A percentile compares a stretch with the other conserved stretches of the same genome.
Conservation (phyloP, 2,329 filamentous ascomycete species). For the Aspergillus tamarii region DNA sequence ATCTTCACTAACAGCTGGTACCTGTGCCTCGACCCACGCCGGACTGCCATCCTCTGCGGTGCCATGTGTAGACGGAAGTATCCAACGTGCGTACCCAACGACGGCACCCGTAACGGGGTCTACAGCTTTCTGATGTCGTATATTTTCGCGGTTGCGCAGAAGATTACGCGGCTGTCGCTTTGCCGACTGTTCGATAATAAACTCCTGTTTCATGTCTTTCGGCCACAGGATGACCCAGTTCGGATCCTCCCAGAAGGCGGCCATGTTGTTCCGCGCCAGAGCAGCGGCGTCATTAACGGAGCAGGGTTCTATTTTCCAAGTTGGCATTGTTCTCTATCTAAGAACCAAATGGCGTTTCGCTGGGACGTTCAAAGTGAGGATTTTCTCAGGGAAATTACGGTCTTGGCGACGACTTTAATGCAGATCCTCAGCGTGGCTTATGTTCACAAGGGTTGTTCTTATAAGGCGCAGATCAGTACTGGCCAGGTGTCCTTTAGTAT, state of each 20-base stretch:
- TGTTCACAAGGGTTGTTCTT: background rate
- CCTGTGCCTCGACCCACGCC: background rate
- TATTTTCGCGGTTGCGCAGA: background rate
- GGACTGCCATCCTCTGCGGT: background rate
- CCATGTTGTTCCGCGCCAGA: background rate
- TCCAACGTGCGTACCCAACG: background rate
- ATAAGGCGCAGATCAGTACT: background rate
- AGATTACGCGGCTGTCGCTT: slow-evolving; percentile 1
- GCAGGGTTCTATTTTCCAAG: background rate
- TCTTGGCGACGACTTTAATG: background rate
- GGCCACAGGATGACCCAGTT: background rate
- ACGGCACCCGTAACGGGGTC: background rate
- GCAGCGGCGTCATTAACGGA: background rate
- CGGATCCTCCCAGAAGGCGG: slow-evolving; percentile 1
- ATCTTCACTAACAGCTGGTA: background rate
- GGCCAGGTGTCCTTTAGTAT: background rate
- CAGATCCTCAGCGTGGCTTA: background rate
- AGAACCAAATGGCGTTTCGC: accelerated
- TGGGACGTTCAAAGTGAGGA: background rate
- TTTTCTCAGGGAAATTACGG: background rate
- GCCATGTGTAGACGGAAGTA: background rate
- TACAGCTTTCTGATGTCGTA: background rate
- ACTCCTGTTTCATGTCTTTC: background rate
- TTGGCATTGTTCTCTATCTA: background rate
- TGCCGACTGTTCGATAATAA: background rate